Percentiles rank a stretch among this genome's conserved stretches.
Evolutionary conservation across 805 yeast species (phyloP).

Genomic region (Nakazawaea anatomiae): DNA sequence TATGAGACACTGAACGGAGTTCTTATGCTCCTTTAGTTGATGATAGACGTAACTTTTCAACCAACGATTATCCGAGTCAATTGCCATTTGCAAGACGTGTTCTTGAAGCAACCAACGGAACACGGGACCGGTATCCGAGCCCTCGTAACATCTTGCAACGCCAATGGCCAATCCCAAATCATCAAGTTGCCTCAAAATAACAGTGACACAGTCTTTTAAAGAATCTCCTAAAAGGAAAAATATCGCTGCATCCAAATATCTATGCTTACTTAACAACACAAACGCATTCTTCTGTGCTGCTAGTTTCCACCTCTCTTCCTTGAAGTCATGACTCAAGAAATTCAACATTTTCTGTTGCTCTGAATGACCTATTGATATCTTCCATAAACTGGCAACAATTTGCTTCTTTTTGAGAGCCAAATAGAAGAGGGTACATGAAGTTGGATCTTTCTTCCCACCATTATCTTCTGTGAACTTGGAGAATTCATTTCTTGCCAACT

Average conservation of each 20-base stretch:
- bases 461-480: constrained; percentile 28
- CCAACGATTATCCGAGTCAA: constrained; percentile 72
- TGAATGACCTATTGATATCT: constrained; percentile 62
- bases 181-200: constrained; percentile 57
- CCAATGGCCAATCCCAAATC: constrained; percentile 76
- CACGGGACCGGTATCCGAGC: constrained; percentile 50
- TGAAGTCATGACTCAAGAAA: constrained; percentile 73
- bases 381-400: constrained; percentile 78
- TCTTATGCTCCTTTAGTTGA: constrained; percentile 12
- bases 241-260: constrained; percentile 82
- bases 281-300: constrained; percentile 93
- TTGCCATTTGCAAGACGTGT: constrained; percentile 50
- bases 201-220: constrained; percentile 71
- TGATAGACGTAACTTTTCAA: constrained; percentile 63
- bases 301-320: constrained; percentile 68
- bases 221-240: constrained; percentile 79
- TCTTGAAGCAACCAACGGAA: constrained; percentile 42
- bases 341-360: constrained; percentile 80
- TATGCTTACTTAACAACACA: constrained; percentile 82
- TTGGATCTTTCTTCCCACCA: constrained; percentile 59
- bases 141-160: constrained; percentile 70
- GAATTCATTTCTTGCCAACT: constrained; percentile 69
- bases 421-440: constrained; percentile 65
- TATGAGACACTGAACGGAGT: constrained; percentile 3
- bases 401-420: constrained; percentile 75